Evolutionary conservation across 31 red algal species (phyloP).

Genomic region (Endocladia muricata): DNA sequence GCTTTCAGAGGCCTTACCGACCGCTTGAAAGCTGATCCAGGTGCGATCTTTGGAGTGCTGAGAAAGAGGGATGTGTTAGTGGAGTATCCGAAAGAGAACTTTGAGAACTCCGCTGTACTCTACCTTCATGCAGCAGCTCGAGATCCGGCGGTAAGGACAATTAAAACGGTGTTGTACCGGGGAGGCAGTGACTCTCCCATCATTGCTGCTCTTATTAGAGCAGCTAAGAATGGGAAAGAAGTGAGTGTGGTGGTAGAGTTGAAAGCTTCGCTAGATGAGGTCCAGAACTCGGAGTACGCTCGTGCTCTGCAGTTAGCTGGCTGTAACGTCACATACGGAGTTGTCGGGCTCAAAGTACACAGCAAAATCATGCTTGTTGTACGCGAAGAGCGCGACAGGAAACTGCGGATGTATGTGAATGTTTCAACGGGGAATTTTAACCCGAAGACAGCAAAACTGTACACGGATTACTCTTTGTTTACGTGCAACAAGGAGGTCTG

Average conservation of each 20-base stretch:
- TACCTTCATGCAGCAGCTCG: slow-evolving; percentile 84
- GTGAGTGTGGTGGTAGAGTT: slow-evolving; percentile 95
- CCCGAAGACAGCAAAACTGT: slow-evolving; percentile 86
- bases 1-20: slow-evolving; percentile 63
- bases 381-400: slow-evolving; percentile 79
- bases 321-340: slow-evolving; percentile 88
- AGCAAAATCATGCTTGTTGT: slow-evolving; percentile 91
- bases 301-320: slow-evolving; percentile 79
- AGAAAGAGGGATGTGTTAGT: slow-evolving; percentile 79
- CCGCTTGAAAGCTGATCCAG: slow-evolving; percentile 45
- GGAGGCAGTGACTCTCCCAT: slow-evolving; percentile 89
- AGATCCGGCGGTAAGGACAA: slow-evolving; percentile 68
- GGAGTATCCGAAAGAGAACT: slow-evolving; percentile 79
- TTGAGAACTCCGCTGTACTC: slow-evolving; percentile 73
- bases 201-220: slow-evolving; percentile 77
- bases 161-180: slow-evolving; percentile 90
- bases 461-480: slow-evolving; percentile 88
- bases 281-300: slow-evolving; percentile 86
- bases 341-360: slow-evolving; percentile 89
- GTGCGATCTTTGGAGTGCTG: slow-evolving; percentile 79
- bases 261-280: slow-evolving; percentile 96
- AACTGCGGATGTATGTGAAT: slow-evolving; percentile 66
- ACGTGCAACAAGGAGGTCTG: slow-evolving; percentile 77
- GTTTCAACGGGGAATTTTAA: slow-evolving; percentile 98
- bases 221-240: slow-evolving; percentile 90